Evolutionary conservation across 768 basidiomycete genomes (phyloP), one percentile per base, ranked within the genome.

Genomic region (Leccinum obscurum): DNA sequence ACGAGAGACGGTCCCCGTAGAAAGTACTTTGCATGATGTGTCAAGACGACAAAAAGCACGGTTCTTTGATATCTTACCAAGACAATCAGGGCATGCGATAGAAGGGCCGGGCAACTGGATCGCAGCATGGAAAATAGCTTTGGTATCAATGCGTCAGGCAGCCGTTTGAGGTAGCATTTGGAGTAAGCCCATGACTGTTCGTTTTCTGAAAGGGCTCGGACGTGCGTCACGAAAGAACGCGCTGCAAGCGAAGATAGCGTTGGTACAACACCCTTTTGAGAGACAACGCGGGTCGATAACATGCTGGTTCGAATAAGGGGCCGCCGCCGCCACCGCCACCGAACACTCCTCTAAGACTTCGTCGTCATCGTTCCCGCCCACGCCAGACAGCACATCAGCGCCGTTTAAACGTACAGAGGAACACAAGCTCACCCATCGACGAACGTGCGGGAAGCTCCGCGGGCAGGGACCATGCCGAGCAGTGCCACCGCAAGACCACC

Each of bases 121-220:
- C 76, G 78, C 51, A 89, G 70, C 69, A 82, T 79, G 14, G 78
- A 69, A 62, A 87, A 85, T 10, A 89, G 56, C 59, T 71, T 80
- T 30, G 83, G 79, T 15, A 82, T 71, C 5, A 87, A 59, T 9
- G 13, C 34, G 34, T 34, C 34, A 34, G 34, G 34, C 34, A 34
- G 34, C 13, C 34, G 34, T 52, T 77, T 76, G 17, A 90, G 69
- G 64, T 77, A 75, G 24, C 52, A 51, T 28, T 77, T 76, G 4
- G 78, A 71, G n/a, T 57, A 60, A 26, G 75, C 67, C 83, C 85
- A 85, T 32, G 66, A 56, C 9, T 55, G 52, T 54, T 75, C 68
- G 26, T 79, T 72, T 32, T 69, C 71, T 39, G 77, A 76, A n/a
- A 87, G 72, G 4, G 59, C 59, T 37, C 68, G 67, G 39, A 85